A percentile compares a stretch with the other conserved stretches of the same genome.
These are phyloP conservation scores for Rhodomyrtus tomentosa DNA, from an alignment of 345 rosid genomes.

Conservation along the genomic window DNA sequence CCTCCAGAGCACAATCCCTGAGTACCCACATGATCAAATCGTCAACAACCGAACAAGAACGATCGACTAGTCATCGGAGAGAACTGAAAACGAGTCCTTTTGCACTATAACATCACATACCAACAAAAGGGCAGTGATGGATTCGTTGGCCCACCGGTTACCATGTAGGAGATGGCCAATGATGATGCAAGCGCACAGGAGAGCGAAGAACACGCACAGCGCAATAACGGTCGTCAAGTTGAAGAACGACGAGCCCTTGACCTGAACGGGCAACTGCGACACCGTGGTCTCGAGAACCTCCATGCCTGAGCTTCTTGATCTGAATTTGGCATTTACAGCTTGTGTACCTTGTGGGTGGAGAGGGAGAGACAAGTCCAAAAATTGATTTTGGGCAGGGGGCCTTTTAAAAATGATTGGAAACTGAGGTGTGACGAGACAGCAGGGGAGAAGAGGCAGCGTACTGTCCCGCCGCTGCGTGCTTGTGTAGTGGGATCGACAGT, in stretches of 20 bases:
- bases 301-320: slow-evolving; percentile 5
- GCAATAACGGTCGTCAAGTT: slow-evolving; percentile 30
- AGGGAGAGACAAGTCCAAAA: neutral
- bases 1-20: slow-evolving; percentile 55
- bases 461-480: neutral
- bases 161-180: slow-evolving; percentile 60
- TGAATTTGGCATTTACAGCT: neutral
- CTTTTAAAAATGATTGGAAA: neutral
- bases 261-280: neutral
- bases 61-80: neutral
- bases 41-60: neutral
- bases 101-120: slow-evolving; percentile 6
- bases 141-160: slow-evolving; percentile 66
- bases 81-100: neutral
- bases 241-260: slow-evolving; percentile 10
- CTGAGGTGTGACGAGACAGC: neutral
- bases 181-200: slow-evolving; percentile 53
- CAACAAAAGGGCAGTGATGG: slow-evolving; percentile 55
- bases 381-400: neutral
- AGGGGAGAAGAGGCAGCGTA: too few relatives aligned
- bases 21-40: neutral
- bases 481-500: neutral
- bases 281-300: slow-evolving; percentile 18
- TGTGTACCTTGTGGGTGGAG: neutral
- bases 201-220: slow-evolving; percentile 41